These are phyloP conservation scores for Abrus pulchellus DNA, from an alignment of 306 rosid genomes.

Conservation along the genomic window DNA sequence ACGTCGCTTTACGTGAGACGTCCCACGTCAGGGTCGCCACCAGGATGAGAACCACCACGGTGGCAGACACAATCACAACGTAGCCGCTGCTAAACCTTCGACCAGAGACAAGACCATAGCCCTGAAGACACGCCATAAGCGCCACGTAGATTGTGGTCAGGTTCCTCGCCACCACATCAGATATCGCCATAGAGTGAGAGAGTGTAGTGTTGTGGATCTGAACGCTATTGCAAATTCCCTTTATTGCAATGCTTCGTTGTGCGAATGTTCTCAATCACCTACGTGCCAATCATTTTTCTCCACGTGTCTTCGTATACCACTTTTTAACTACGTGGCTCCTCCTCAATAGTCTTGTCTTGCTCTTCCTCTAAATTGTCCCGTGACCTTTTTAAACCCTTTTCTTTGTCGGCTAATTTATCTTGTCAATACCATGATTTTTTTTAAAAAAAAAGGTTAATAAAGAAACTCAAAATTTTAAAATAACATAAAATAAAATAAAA, in stretches of 20 bases:
- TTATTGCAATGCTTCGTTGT: too few relatives aligned
- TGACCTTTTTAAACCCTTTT: too few relatives aligned
- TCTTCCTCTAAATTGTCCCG: too few relatives aligned
- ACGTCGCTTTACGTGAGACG: slow-evolving; percentile 70
- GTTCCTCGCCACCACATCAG: slow-evolving; percentile 69
- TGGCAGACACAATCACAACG: slow-evolving; percentile 57
- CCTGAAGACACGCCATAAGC: slow-evolving; percentile 59
- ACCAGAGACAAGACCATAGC: slow-evolving; percentile 56
- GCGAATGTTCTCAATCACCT: not conserved
- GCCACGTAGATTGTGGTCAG: slow-evolving; percentile 67
- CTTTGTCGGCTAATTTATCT: too few relatives aligned
- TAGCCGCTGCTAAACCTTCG: slow-evolving; percentile 57
- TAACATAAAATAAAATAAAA: too few relatives aligned
- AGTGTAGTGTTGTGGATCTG: not conserved
- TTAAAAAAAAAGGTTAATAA: too few relatives aligned
- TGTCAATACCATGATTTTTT: too few relatives aligned
- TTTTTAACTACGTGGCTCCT: too few relatives aligned
- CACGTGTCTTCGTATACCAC: not conserved
- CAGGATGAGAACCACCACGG: slow-evolving; percentile 58
- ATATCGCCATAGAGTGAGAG: slow-evolving; percentile 54
- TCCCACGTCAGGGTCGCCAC: slow-evolving; percentile 79
- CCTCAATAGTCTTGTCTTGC: too few relatives aligned
- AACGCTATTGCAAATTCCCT: too few relatives aligned
- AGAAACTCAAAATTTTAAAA: too few relatives aligned
- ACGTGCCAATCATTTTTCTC: not conserved